A percentile compares a stretch with the other conserved stretches of the same genome.
These are phyloP conservation scores for Capsicum rhomboideum DNA, from an alignment of 257 asterid genomes.

Conservation along the genomic window DNA sequence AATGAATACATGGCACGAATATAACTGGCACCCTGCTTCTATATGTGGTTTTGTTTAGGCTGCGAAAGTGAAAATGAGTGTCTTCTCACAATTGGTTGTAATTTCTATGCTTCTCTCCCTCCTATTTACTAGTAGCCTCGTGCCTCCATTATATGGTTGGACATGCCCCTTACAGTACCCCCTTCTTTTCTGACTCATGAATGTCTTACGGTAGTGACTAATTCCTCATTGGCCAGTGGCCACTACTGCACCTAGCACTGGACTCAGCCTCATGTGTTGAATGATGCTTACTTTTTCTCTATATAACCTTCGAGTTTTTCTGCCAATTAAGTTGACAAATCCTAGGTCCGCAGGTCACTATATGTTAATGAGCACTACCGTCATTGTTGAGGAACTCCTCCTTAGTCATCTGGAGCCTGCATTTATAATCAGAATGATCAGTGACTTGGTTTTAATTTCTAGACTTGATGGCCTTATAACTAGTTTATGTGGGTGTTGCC, in stretches of 20 bases:
- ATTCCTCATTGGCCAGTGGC: neutral
- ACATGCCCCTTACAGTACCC: neutral
- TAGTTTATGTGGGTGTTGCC: no score
- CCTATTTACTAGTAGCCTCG: no score
- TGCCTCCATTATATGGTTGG: neutral
- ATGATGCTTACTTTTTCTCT: neutral
- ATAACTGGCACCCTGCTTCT: neutral
- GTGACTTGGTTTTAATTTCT: neutral
- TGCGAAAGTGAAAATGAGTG: neutral
- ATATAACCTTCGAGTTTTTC: neutral
- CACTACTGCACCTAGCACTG: neutral
- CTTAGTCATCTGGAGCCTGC: neutral
- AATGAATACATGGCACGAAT: neutral
- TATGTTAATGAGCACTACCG: neutral
- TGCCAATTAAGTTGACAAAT: neutral
- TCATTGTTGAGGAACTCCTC: neutral
- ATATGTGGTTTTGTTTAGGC: no score
- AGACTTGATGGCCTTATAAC: no score
- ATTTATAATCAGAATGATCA: neutral
- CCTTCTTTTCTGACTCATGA: neutral
- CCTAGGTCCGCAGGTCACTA: neutral
- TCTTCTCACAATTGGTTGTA: neutral
- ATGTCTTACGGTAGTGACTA: neutral
- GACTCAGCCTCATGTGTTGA: neutral
- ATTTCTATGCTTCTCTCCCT: neutral